Evolutionary conservation across 2,329 filamentous ascomycete species (phyloP), one percentile per base, ranked within the genome.

Genomic region (Cladorrhinum sp.): DNA sequence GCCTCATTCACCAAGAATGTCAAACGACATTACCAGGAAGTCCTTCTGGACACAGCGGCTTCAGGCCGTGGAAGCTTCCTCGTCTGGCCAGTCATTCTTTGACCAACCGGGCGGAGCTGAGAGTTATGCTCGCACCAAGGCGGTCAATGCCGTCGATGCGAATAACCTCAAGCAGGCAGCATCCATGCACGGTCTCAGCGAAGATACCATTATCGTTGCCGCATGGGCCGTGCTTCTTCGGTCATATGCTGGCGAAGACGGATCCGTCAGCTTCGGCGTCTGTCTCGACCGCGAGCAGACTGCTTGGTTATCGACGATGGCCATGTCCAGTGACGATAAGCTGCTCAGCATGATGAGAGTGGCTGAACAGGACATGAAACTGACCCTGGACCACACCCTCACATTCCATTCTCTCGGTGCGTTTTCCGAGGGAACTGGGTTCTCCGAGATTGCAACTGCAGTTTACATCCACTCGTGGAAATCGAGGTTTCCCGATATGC

Each of bases 1-100:
- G 58, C 42, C 42, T 46, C 58, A 60, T 23, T n/a, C 52, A 14
- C 42, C 58, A 7, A 33, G 48, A 20, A 48, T 60, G 26, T 60
- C 58, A 28, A 60, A 56, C 58, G 53, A 57, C 48, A 60, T 60
- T 20, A 60, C 58, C 53, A 42, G 58, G 21, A 60, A 60, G 58
- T 56, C 58, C 20, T 61, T 61, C 55, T 61, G 59, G 59, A 48
- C 55, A 5, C 54, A 57, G 10, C 54, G 59, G 24, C 49, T 57
- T 14, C 59, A 57, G 16, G 24, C 55, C 21, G 33, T 61, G 2
- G 54, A 61, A 20, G 50, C 42, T 18, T 39, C 53, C 6, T 54
- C 58, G 8, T 46, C 54, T 48, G 23, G 30, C 2, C 54, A 54
- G 8, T 23, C 53, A 4, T 61, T 61, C 59, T 61, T 58, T n/a